Base-by-base conservation (phyloP, 2,329 filamentous ascomycete genomes). In the Hymenotorrendiella dingleyae region DNA sequence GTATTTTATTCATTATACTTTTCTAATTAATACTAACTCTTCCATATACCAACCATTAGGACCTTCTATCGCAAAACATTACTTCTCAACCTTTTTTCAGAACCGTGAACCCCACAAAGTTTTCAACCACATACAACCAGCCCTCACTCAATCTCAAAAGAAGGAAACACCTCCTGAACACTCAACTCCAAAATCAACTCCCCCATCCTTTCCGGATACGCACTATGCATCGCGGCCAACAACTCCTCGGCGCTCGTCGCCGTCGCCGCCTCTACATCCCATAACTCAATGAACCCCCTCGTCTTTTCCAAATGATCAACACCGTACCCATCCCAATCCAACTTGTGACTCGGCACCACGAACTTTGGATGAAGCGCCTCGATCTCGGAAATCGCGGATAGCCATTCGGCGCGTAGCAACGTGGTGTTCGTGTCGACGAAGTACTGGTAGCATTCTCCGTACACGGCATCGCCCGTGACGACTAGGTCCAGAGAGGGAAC, bases 401-500 rank as follows among this genome's bases (percentile, higher is more conserved):
- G 9, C 32, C 32, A 34, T 6, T 34, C 19, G 8, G 5, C 11
- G 6, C 32, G 12, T 4, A 34, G 17, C 17, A n/a, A 17, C 12
- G 32, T 42, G 1, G 62, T 67, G 30, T 59, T 60, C 0, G 59
- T 56, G 37, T 67, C 64, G 3, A 47, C 54, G 1, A 67, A 52
- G 47, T 58, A 61, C 48, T 64, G 62, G 34, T 66, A 61, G 4
- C 59, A 55, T 17, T 64, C 52, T 0, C 63, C 63, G 40, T 68
- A 67, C 1, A 67, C 62, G 17, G 62, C 59, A 44, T 69, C 66
- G 1, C 67, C 66, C 0, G 56, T 57, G 2, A 64, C 62, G 0
- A 59, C 66, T 4, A 68, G 57, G 4, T 43, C 45, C 1, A 69
- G 36, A 10, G 54, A 50, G 0, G 65, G 65, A 0, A 65, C 56